Percentiles rank a stretch among this genome's conserved stretches.
Conservation (phyloP, 2,329 filamentous ascomycete species). For the Colletotrichum scovillei region DNA sequence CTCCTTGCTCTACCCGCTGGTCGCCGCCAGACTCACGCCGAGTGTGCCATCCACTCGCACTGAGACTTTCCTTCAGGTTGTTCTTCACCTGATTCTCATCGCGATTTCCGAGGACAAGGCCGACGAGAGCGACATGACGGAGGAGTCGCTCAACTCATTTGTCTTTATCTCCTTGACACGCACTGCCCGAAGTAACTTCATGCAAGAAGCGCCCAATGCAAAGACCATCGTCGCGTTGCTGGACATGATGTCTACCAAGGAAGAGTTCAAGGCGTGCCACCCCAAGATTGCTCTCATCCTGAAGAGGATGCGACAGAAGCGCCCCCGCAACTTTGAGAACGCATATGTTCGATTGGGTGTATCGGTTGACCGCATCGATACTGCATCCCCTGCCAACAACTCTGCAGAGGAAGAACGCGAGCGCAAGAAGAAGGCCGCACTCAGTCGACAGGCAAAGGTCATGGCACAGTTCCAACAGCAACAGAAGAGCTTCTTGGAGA, state of each 20-base stretch:
- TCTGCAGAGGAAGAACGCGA: conserved; percentile 79
- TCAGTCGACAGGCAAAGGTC: conserved; percentile 89
- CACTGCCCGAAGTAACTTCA: conserved; percentile 70
- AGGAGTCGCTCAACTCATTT: conserved; percentile 72
- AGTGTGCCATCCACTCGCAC: conserved; percentile 83
- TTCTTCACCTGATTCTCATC: conserved; percentile 87
- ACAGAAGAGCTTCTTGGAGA: conserved; percentile 93
- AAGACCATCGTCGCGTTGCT: conserved; percentile 75
- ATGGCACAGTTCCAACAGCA: conserved; percentile 99
- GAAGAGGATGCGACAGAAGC: conserved; percentile 85
- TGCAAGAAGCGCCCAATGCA: conserved; percentile 64
- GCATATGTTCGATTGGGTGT: conserved; percentile 74
- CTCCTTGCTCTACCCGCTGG: conserved; percentile 83
- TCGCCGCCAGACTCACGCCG: conserved; percentile 75
- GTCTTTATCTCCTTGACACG: conserved; percentile 76
- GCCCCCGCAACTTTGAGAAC: conserved; percentile 76
- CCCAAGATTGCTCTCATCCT: conserved; percentile 87
- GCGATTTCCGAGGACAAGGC: conserved; percentile 85
- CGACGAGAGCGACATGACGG: conserved; percentile 61
- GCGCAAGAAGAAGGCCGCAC: conserved; percentile 88
- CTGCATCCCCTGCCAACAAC: conserved; percentile 80
- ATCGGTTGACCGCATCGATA: conserved; percentile 82
- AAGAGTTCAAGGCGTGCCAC: conserved; percentile 84
- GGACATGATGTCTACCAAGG: conserved; percentile 71
- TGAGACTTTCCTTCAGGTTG: conserved; percentile 91